Percentiles rank a stretch among this genome's conserved stretches.
Conservation (phyloP, 179 eudicot genomes). For the Beta corolliflora region DNA sequence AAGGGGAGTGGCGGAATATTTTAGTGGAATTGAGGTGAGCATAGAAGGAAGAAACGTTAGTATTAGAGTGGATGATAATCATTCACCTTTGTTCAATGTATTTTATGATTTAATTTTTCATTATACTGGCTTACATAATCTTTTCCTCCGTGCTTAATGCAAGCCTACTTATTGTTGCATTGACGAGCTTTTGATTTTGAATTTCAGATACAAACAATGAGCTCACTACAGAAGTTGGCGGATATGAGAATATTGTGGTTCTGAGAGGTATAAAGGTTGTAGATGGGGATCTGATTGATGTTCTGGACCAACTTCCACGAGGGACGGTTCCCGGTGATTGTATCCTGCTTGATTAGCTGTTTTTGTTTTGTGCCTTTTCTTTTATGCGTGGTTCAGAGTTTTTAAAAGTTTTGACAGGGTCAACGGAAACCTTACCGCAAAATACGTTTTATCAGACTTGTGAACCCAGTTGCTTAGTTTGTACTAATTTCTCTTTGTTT, state of each 20-base stretch:
- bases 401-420: not conserved
- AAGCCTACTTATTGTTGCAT: too few relatives aligned
- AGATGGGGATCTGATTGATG: constrained; percentile 83
- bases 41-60: too few relatives aligned
- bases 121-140: too few relatives aligned
- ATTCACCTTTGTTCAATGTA: too few relatives aligned
- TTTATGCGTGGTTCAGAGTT: not conserved
- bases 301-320: constrained; percentile 69
- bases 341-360: constrained; percentile 50
- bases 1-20: not conserved
- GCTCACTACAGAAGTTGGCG: too few relatives aligned
- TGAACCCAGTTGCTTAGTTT: not conserved
- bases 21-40: too few relatives aligned
- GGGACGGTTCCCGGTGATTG: constrained; percentile 92
- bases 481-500: not conserved
- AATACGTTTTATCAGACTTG: not conserved
- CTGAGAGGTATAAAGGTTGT: constrained; percentile 72
- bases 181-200: too few relatives aligned
- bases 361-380: not conserved
- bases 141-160: too few relatives aligned
- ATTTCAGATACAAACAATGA: too few relatives aligned
- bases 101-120: too few relatives aligned
- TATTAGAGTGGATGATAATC: too few relatives aligned
- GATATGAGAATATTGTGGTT: constrained; percentile 46
- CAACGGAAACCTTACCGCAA: not conserved